Evolutionary conservation across 306 rosid species (phyloP), one percentile per base, ranked within the genome.

Genomic region (Citrullus amarus): DNA sequence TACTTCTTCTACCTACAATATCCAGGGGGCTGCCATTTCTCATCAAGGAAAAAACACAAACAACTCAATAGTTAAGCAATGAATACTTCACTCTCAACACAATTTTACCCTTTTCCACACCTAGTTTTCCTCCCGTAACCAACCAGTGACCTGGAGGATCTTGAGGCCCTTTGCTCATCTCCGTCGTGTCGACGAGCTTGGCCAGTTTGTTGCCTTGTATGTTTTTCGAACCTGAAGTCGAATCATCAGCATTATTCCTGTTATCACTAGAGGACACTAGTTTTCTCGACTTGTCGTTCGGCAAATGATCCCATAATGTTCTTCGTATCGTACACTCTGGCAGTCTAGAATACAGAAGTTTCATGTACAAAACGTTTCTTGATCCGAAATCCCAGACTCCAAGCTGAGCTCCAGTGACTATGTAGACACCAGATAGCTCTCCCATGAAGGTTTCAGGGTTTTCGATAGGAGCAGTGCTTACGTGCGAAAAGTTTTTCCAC

Each of bases 341-440:
- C 67, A 92, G 67, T 86, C 83, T 83, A 50, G 92, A 92, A 86
- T 87, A 92, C 62, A 90, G 83, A 53, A 92, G 91, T 79, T 92
- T 92, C 96, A 92, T 90, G 87, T 82, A 92, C 86, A 92, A 50
- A 6, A 92, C 96, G 63, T 90, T 90, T 78, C 90, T 80, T 2
- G 96, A 84, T 43, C 97, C 97, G 2, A 92, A 92, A 84, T 90
- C 92, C 97, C 96, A 92, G 76, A 92, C 97, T 72, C 97, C 92
- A 39, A 92, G 96, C 84, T 92, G 96, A 2, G 93, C 96, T 76
- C 97, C 96, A 0, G 97, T 92, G 78, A 92, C 97, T 60, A 90
- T 54, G 84, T 56, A 72, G 77, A 88, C 88, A 25, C 93, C 89
- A 54, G 91, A 87, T 76, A 85, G 84, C 80, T 89, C 91, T 13